Evolutionary conservation across 2,329 filamentous ascomycete genomes (phyloP).

Genomic region (Colletotrichum filicis): DNA sequence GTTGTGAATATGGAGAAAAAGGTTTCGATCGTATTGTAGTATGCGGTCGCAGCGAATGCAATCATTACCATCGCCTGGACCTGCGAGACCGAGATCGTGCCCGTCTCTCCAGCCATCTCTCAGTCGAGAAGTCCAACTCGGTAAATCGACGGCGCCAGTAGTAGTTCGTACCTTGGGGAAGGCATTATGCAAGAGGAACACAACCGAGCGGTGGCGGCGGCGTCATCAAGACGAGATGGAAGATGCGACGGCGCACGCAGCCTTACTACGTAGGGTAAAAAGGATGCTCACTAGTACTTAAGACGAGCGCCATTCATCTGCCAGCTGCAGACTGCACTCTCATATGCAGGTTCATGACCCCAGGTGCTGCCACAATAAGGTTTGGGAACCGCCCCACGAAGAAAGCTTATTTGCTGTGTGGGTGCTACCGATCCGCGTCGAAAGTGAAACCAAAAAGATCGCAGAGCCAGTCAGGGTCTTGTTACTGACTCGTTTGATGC

Average conservation of each 20-base stretch:
- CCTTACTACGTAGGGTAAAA: background rate
- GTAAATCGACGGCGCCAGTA: constrained; percentile 4
- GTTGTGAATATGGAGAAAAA: constrained; percentile 38
- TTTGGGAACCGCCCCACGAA: background rate
- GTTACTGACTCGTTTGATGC: constrained; percentile 21
- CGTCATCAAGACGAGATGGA: constrained; percentile 17
- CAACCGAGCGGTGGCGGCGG: background rate
- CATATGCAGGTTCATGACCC: background rate
- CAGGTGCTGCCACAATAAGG: background rate
- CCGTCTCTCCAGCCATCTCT: constrained; percentile 31
- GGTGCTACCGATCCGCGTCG: background rate
- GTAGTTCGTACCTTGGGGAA: background rate
- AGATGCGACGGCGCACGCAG: constrained; percentile 1
- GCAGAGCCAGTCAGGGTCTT: background rate
- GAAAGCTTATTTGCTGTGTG: constrained; percentile 3
- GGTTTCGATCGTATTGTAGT: constrained; percentile 35
- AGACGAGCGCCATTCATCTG: background rate
- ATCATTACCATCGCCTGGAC: constrained; percentile 41
- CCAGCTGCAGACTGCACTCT: background rate
- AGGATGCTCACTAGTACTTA: background rate
- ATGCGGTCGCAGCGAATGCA: constrained; percentile 47
- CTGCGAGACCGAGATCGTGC: constrained; percentile 27
- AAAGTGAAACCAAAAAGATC: constrained; percentile 6
- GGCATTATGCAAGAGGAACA: constrained; percentile 17
- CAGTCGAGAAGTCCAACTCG: background rate